Evolutionary conservation across 2,329 filamentous ascomycete genomes (phyloP).

Genomic region (Samsoniella hepiali): DNA sequence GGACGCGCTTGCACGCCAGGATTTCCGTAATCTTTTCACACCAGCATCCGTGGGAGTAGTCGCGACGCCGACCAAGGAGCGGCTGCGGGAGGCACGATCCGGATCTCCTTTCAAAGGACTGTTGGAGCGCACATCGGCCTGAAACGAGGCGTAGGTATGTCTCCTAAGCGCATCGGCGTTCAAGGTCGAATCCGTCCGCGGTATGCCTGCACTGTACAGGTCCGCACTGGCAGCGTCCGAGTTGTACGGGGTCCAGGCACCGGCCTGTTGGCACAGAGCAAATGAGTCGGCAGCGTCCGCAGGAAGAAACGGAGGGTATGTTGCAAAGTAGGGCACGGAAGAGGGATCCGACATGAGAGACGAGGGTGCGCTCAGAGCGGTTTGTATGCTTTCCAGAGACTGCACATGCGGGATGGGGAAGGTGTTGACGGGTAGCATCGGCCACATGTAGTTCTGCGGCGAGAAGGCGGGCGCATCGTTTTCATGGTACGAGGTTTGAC

Average conservation of each 20-base stretch:
- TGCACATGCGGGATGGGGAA: neutral
- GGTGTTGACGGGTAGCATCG: neutral
- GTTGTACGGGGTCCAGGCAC: neutral
- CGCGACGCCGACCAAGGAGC: slow-evolving; percentile 2
- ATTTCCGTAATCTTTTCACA: slow-evolving; percentile 6
- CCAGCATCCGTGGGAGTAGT: neutral
- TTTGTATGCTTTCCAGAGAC: slow-evolving; percentile 5
- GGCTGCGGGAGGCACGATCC: slow-evolving; percentile 7
- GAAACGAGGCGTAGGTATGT: neutral
- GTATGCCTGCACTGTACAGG: neutral
- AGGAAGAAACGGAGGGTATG: neutral
- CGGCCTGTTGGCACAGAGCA: neutral
- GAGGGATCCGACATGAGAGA: neutral
- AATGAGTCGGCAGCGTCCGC: neutral
- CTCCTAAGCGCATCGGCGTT: neutral
- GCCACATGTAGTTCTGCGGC: neutral
- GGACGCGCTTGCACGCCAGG: neutral
- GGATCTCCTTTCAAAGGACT: slow-evolving; percentile 3
- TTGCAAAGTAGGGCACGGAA: neutral
- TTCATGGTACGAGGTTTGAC: slow-evolving; percentile 13
- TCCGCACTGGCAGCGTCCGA: slow-evolving; percentile 7
- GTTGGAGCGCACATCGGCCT: neutral
- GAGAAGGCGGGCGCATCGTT: neutral
- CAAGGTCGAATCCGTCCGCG: neutral
- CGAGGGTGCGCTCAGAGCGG: neutral